Base-by-base conservation (phyloP, 1,284 basidiomycete genomes). In the Sphaerobolus stellatus region DNA sequence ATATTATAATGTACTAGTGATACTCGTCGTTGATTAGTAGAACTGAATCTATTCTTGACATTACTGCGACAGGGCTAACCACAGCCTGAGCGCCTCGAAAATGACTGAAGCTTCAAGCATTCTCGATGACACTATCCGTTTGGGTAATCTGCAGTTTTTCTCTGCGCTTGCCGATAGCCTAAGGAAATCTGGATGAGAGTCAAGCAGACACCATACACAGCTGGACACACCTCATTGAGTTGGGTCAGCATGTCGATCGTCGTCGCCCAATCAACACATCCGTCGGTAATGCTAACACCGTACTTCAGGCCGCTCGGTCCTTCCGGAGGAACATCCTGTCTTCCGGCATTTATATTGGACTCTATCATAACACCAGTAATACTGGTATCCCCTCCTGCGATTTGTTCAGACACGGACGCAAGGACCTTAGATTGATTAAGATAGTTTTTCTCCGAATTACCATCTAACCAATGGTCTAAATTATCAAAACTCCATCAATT, bases 331-430 rank as follows among this genome's bases (percentile, higher is more conserved):
- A 92, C 86, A 63, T 92, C 90, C 74, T 97, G 94, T 59, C 87
- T 78, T 18, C 94, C 94, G 43, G 83, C 88, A 66, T 90, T 88
- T 71, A 98, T 85, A 71, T 98, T 91, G 36, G 86, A 90, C 76
- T 99, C 96, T 68, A 99, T 84, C 95, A 98, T 98, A 61, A 98
- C 92, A 58, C 96, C 95, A 2, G 91, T 94, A 71, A 98, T 92
- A 54, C 82, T 78, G 56, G 73, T 80, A 62, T 94, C 84, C 45
- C 94, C 94, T 7, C 80, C 80, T 9, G 70, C 76, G 54, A 98
- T 81, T 74, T 98, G 95, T 18, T 73, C 72, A 68, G 88, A 90
- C 62, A 98, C 82, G 64, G 81, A 74, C 50, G 83, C 82, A 50
- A 95, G 72, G 46, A 96, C 92, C 61, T 82, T 83, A 7, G 92